Conservation (phyloP, 176 grass and related monocot species). For the Eleusine indica region DNA sequence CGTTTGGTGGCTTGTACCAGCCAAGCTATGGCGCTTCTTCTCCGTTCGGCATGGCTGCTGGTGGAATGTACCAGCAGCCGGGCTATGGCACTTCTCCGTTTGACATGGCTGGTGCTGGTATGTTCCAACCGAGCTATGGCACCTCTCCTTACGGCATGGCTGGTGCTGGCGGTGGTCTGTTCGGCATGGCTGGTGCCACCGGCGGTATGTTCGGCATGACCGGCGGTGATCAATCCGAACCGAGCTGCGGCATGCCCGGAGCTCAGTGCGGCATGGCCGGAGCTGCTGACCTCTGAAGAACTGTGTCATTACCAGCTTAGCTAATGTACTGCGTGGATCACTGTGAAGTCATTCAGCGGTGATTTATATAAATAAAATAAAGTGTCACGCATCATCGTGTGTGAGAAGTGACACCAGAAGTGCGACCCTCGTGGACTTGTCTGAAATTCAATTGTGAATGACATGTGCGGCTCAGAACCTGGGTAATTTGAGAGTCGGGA, state of each 20-base stretch:
- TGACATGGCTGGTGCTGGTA: background rate
- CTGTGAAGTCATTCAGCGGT: background rate
- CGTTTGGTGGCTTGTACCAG: background rate
- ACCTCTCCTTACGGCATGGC: background rate
- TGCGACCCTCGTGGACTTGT: background rate
- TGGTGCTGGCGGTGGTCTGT: background rate
- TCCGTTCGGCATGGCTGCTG: background rate
- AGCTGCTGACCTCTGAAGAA: background rate
- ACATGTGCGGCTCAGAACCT: background rate
- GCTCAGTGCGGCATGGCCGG: background rate
- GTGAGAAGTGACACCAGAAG: background rate
- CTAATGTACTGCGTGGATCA: background rate
- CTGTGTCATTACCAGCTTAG: background rate
- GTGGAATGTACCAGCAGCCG: background rate
- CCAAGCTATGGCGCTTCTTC: background rate
- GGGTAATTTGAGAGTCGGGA: background rate
- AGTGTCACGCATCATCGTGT: background rate
- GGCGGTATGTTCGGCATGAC: background rate
- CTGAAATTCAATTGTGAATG: background rate
- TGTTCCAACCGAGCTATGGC: background rate
- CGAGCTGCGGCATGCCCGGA: background rate
- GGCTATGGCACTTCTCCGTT: background rate
- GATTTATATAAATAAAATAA: background rate
- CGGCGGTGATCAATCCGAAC: background rate
- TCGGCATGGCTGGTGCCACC: background rate